Base-by-base conservation (phyloP, 106 monocot genomes). In the Dendrobium huoshanense region DNA sequence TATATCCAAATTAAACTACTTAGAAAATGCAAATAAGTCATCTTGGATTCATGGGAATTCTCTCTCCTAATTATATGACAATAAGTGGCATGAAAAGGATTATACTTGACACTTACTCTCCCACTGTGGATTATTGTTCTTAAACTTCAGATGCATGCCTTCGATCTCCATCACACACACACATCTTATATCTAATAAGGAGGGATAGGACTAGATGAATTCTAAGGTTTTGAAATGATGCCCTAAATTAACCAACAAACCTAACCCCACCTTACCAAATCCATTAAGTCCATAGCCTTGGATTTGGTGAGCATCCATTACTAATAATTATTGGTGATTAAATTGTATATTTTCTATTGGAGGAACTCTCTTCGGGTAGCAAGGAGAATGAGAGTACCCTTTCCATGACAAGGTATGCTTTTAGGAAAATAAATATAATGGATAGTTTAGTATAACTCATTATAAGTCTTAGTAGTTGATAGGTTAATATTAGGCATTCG, bases 241-340 rank as follows among this genome's bases (percentile, higher is more conserved):
- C 72, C 72, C 72, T 37, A 72, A 72, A 72, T 27, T 33, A 72
- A 72, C 72, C 31, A 72, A 33, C 72, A 72, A 15, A 72, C 37
- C 72, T 72, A 72, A 37, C 37, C 33, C 72, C 72, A 13, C 15
- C 51, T 51, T 65, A 65, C 64, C 22, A 22, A 64, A 64, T 25
- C 64, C 64, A 64, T 64, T 24, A 64, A 24, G 64, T 20, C 64
- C 64, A 64, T 24, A 20, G 64, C 64, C 64, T 64, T 64, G 58
- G 16, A 4, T n/a, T 24, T 64, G 19, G 19, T 5, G 64, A n/a
- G 64, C 51, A 51, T 2, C 51, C 11, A 51, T 51, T 51, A 51
- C 51, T 51, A 51, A 13, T 15, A 51, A 51, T 2, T 51, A 11
- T 51, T 51, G 11, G 51, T 51, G 11, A 51, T 47, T 47, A 9